Percentiles rank a stretch among this genome's conserved stretches.
These are phyloP conservation scores for Pichia sp. DNA, from an alignment of 1,139 yeast species.

Conservation along the genomic window DNA sequence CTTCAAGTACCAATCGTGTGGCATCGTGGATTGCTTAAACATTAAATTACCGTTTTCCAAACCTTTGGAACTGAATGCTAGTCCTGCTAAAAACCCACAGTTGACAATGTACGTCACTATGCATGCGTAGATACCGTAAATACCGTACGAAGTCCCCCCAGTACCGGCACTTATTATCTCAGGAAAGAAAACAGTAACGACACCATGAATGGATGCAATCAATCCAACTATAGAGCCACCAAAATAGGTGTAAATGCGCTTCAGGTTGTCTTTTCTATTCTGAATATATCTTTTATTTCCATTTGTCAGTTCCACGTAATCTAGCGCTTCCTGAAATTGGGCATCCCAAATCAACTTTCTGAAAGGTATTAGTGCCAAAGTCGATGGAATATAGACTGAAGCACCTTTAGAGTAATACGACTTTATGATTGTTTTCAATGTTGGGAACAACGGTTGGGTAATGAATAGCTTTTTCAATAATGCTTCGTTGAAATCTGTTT, in stretches of 20 bases:
- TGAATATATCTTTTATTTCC: constrained; percentile 51
- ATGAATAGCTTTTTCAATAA: constrained; percentile 15
- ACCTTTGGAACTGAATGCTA: constrained; percentile 48
- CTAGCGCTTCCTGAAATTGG: constrained; percentile 54
- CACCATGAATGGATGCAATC: constrained; percentile 33
- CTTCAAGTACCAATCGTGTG: constrained; percentile 61
- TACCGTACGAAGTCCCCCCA: constrained; percentile 35
- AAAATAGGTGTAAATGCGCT: constrained; percentile 32
- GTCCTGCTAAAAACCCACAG: constrained; percentile 54
- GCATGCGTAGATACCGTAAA: constrained; percentile 55
- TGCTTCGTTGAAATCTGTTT: constrained; percentile 14
- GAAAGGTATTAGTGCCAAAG: constrained; percentile 58
- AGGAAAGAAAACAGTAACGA: constrained; percentile 37
- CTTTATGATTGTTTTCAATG: constrained; percentile 23
- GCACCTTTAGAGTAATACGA: constrained; percentile 38
- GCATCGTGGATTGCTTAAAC: constrained; percentile 56
- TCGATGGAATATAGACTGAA: constrained; percentile 36
- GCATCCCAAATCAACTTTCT: constrained; percentile 56
- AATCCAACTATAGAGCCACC: constrained; percentile 35
- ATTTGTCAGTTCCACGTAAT: constrained; percentile 57
- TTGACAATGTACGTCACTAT: constrained; percentile 60
- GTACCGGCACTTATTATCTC: constrained; percentile 32
- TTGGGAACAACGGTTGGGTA: constrained; percentile 21
- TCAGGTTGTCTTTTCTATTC: constrained; percentile 30
- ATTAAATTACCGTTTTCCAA: constrained; percentile 55